These are phyloP conservation scores for Phallus indusiatus DNA, from an alignment of 768 basidiomycete genomes.

Conservation along the genomic window DNA sequence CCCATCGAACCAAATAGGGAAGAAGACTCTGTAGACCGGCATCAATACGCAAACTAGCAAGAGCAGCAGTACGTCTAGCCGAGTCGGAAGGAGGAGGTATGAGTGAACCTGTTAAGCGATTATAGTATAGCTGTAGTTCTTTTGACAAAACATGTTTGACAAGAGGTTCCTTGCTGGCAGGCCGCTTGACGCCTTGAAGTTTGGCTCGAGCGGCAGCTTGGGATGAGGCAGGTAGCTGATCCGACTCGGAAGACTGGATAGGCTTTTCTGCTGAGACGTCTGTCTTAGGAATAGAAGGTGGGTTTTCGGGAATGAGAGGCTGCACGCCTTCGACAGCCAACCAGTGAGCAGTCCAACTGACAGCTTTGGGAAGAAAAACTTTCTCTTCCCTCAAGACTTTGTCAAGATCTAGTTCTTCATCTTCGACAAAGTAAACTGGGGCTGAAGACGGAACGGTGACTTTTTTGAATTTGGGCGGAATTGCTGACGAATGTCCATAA, in stretches of 20 bases:
- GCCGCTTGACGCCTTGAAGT: conserved; percentile 27
- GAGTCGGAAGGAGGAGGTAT: conserved; percentile 60
- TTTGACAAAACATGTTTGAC: conserved; percentile 90
- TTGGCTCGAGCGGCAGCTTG: conserved; percentile 12
- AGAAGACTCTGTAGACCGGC: conserved; percentile 86
- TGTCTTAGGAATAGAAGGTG: conserved; percentile 57
- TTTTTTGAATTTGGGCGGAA: conserved; percentile 52
- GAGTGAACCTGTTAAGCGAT: conserved; percentile 77
- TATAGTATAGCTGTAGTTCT: conserved; percentile 92
- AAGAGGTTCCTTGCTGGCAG: conserved; percentile 58
- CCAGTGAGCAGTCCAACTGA: conserved; percentile 94
- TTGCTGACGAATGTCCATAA: conserved; percentile 70
- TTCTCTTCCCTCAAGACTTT: conserved; percentile 82
- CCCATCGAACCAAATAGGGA: conserved; percentile 92
- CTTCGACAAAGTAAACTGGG: conserved; percentile 85
- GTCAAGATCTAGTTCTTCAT: conserved; percentile 97
- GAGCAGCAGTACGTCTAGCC: conserved; percentile 75
- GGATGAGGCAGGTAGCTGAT: conserved; percentile 8
- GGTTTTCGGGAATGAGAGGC: conserved; percentile 93
- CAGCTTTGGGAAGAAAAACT: conserved; percentile 68
- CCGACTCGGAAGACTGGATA: conserved; percentile 13
- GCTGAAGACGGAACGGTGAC: conserved; percentile 24
- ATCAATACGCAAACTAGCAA: conserved; percentile 82
- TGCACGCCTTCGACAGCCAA: conserved; percentile 97
- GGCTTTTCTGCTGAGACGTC: conserved; percentile 25